Percentiles rank a stretch among this genome's conserved stretches.
phyloP scores from a whole-genome alignment of 768 basidiomycete genomes.

The Boletus rubroflammeus region DNA sequence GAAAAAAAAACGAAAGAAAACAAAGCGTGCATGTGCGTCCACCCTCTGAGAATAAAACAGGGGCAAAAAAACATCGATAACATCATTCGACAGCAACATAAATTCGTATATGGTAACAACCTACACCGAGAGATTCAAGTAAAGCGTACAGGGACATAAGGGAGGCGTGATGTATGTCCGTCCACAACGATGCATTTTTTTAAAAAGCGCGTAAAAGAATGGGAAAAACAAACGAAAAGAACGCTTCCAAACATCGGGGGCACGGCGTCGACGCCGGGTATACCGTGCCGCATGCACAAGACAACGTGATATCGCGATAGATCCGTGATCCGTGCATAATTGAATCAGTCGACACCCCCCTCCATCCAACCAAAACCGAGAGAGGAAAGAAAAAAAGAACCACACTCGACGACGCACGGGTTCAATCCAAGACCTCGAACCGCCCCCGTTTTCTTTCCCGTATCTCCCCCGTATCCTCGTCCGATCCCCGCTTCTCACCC shows the following conservation, averaged over 20 bases:
- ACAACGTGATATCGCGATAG: not conserved
- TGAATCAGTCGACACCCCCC: not conserved
- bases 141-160: not conserved
- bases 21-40: no score
- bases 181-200: slow-evolving; percentile 9
- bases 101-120: slow-evolving; percentile 26
- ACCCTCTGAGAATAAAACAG: no score
- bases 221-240: not conserved
- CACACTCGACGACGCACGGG: not conserved
- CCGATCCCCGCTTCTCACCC: slow-evolving; percentile 37
- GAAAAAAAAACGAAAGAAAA: no score
- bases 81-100: not conserved
- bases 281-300: not conserved
- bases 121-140: not conserved
- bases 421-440: slow-evolving; percentile 58
- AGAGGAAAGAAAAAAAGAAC: not conserved
- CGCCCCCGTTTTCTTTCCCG: slow-evolving; percentile 54
- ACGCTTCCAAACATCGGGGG: not conserved
- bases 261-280: not conserved
- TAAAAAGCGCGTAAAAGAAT: not conserved
- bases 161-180: not conserved
- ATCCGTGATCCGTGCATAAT: not conserved
- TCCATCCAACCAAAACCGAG: not conserved
- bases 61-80: no score
- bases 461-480: slow-evolving; percentile 35